Evolutionary conservation across 768 basidiomycete genomes (phyloP).

Genomic region (Hydnomerulius pinastri): DNA sequence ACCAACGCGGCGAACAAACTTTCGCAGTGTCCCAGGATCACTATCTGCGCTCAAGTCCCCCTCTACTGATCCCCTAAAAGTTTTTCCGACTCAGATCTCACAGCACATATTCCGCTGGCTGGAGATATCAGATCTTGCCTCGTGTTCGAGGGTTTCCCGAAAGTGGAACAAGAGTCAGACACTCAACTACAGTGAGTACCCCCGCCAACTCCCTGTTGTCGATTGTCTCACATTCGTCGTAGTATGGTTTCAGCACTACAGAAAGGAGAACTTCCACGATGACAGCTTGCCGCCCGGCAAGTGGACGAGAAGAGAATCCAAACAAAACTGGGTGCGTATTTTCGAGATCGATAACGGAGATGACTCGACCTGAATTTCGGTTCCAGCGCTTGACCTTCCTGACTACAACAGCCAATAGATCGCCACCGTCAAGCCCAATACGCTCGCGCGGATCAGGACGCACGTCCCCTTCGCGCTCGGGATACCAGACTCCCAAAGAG

Average conservation of each 20-base stretch:
- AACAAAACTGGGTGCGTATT: constrained; percentile 76
- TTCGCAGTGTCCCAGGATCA: constrained; percentile 29
- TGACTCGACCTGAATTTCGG: constrained; percentile 1
- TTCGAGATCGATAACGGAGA: constrained; percentile 4
- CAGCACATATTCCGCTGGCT: constrained; percentile 75
- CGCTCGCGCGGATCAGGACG: constrained; percentile 48
- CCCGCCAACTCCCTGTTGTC: not conserved
- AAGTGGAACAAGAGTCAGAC: constrained; percentile 91
- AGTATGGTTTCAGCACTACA: constrained; percentile 96
- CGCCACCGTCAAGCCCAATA: constrained; percentile 39
- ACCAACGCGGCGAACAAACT: constrained; percentile 27
- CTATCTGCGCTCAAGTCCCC: constrained; percentile 20
- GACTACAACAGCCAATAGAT: constrained; percentile 41
- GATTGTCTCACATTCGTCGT: not conserved
- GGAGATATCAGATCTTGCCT: constrained; percentile 64
- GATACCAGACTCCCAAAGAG: constrained; percentile 79
- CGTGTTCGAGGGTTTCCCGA: constrained; percentile 77
- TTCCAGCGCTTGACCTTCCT: constrained; percentile 53
- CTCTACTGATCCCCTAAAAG: constrained; percentile 60
- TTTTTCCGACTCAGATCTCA: constrained; percentile 78
- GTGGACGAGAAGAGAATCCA: constrained; percentile 94
- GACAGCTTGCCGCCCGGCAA: constrained; percentile 77
- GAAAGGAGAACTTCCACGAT: constrained; percentile 85
- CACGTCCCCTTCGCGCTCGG: constrained; percentile 51
- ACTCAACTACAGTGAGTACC: constrained; percentile 76